Evolutionary conservation across 1,284 basidiomycete genomes (phyloP).

Genomic region (Phaffia rhodozyma): DNA sequence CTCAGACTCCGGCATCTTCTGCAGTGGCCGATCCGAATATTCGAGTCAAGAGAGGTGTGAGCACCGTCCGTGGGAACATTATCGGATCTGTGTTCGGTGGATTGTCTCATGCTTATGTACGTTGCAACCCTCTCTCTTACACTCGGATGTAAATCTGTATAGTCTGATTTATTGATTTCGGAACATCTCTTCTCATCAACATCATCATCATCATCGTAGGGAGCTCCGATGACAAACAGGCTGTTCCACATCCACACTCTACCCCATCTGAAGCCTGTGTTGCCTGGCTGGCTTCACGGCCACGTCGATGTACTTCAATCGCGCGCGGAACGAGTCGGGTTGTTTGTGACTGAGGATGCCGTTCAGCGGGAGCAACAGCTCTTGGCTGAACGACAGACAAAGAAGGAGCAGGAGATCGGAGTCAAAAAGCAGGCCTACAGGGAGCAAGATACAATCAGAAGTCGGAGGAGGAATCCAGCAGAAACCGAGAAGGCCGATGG

Average conservation of each 20-base stretch:
- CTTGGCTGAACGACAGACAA: too few relatives aligned
- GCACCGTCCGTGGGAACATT: too few relatives aligned
- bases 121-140: not conserved
- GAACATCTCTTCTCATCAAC: not conserved
- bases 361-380: too few relatives aligned
- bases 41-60: too few relatives aligned
- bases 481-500: too few relatives aligned
- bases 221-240: constrained; percentile 7
- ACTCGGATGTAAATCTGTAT: not conserved
- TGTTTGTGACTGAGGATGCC: too few relatives aligned
- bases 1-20: too few relatives aligned
- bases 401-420: too few relatives aligned
- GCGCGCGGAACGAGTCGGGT: not conserved
- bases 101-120: constrained; percentile 13
- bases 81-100: constrained; percentile 10
- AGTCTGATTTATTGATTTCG: not conserved
- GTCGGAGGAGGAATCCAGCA: too few relatives aligned
- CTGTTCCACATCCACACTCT: constrained; percentile 7
- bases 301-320: not conserved
- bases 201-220: not conserved
- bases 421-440: too few relatives aligned
- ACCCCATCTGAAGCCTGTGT: not conserved
- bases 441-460: too few relatives aligned
- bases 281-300: constrained; percentile 9
- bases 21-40: too few relatives aligned